Evolutionary conservation across 345 rosid species (phyloP).

Genomic region (Atalantia buxifolia): DNA sequence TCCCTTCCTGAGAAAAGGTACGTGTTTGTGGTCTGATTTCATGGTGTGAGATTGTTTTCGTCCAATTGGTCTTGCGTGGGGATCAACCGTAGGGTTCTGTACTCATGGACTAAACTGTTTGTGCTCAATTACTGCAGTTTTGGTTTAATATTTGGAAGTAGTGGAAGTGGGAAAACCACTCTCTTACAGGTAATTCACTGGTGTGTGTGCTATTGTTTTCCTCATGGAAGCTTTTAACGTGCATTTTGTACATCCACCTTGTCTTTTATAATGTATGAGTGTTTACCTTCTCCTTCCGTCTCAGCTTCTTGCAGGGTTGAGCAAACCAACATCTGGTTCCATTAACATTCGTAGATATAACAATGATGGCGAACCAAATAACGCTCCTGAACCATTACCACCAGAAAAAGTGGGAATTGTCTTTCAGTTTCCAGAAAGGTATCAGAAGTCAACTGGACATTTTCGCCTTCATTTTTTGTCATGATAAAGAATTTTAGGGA

Average conservation of each 20-base stretch:
- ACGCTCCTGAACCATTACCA: conserved; percentile 38
- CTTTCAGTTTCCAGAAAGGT: conserved; percentile 98
- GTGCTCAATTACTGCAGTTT: conserved; percentile 46
- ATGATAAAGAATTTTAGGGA: neutral
- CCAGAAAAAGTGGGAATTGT: conserved; percentile 87
- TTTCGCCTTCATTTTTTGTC: neutral
- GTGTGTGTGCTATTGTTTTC: neutral
- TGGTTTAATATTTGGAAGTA: conserved; percentile 92
- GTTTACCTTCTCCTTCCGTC: conserved; percentile 4
- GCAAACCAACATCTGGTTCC: conserved; percentile 85
- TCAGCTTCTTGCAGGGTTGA: conserved; percentile 91
- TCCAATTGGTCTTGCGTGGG: neutral
- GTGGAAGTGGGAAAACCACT: conserved; percentile 97
- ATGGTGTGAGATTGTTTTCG: neutral
- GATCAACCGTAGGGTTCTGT: neutral
- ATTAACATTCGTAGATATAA: conserved; percentile 65
- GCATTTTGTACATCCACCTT: conserved; percentile 4
- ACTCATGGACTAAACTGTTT: conserved; percentile 4
- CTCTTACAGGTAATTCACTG: conserved; percentile 62
- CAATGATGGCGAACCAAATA: conserved; percentile 47
- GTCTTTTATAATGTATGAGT: conserved; percentile 3
- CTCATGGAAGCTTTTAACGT: neutral
- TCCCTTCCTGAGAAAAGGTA: conserved; percentile 79
- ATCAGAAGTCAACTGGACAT: neutral
- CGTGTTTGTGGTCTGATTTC: conserved; percentile 1